Base-by-base conservation (phyloP, 1,284 basidiomycete species). In the Papiliotrema flavescens region DNA sequence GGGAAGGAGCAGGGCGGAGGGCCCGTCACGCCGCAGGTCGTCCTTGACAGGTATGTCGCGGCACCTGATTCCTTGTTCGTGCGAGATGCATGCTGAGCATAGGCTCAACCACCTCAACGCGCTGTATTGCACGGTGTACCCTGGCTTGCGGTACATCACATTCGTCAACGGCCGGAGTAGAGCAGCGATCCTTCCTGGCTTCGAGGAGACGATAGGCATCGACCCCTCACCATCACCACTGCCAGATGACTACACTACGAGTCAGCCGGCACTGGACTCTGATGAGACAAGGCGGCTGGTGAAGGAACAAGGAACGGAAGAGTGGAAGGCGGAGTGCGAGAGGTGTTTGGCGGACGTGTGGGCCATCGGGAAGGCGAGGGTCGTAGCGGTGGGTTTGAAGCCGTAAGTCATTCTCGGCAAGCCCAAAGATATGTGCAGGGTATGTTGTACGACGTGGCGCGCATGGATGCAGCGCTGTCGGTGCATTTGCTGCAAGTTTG, bases 81-180 rank as follows among this genome's bases (percentile, higher is more conserved):
- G 19, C 34, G 19, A 34, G 26, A 35, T 20, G 15, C 15, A 22
- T 15, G 40, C 44, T 53, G 35, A 53, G 4, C 4, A 0, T 53
- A 76, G 76, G 8, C 66, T 78, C n/a, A 63, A 62, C 5, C 67
- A 74, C 85, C 81, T 95, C 48, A 95, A 95, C 64, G 79, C 77
- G 7, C 82, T 84, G 55, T 95, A 94, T 68, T 88, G 90, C 70
- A 77, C 70, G 24, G 77, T 78, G 49, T 95, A 85, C 66, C 85
- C 87, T 0, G 84, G 85, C 1, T 74, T 95, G 56, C 80, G 87
- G 24, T 95, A 90, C 69, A 88, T 94, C 75, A 94, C 90, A 2
- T 95, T 93, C 68, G 92, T 95, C 44, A 90, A 91, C 68, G 89
- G 89, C 34, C 81, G 92, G 54, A 81, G 83, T 52, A 80, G 91